Evolutionary conservation across 305 asterid species (phyloP).

Genomic region (Rubia peregrina): DNA sequence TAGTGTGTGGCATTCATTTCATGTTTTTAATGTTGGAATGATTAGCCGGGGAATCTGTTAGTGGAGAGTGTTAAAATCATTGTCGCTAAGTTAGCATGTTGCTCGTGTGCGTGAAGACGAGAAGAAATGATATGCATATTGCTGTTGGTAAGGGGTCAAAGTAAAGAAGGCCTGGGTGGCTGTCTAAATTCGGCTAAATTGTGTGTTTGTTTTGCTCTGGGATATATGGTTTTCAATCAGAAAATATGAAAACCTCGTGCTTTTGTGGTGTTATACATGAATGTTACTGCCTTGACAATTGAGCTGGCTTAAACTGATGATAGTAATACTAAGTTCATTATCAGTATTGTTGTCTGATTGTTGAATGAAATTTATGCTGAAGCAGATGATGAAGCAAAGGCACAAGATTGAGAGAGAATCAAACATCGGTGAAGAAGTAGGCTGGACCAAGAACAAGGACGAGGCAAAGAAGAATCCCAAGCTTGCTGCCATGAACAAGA

Average conservation of each 20-base stretch:
- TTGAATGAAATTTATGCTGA: conserved; percentile 10
- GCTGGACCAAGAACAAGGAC: conserved; percentile 85
- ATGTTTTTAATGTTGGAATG: too few species aligned
- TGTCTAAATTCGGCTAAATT: not conserved
- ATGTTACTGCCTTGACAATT: not conserved
- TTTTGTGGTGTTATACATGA: not conserved
- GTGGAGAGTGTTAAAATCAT: not conserved
- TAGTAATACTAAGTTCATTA: not conserved
- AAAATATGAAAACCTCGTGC: not conserved
- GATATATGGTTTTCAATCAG: not conserved
- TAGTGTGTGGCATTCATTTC: too few species aligned
- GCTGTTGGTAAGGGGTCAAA: too few species aligned
- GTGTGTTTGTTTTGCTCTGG: not conserved
- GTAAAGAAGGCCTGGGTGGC: not conserved
- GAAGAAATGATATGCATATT: not conserved
- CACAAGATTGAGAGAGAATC: conserved; percentile 88
- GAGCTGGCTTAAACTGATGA: not conserved
- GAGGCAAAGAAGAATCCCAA: conserved; percentile 81
- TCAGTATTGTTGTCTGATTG: not conserved
- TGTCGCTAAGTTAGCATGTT: not conserved
- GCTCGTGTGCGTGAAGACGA: not conserved
- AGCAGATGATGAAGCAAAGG: conserved; percentile 95
- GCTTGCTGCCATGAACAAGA: conserved; percentile 94
- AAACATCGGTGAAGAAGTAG: conserved; percentile 83
- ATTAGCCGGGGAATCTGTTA: too few species aligned